Evolutionary conservation across 371 early-diverging fungal species (phyloP), one percentile per base, ranked within the genome.

Genomic region (Phascolomyces articulosus): DNA sequence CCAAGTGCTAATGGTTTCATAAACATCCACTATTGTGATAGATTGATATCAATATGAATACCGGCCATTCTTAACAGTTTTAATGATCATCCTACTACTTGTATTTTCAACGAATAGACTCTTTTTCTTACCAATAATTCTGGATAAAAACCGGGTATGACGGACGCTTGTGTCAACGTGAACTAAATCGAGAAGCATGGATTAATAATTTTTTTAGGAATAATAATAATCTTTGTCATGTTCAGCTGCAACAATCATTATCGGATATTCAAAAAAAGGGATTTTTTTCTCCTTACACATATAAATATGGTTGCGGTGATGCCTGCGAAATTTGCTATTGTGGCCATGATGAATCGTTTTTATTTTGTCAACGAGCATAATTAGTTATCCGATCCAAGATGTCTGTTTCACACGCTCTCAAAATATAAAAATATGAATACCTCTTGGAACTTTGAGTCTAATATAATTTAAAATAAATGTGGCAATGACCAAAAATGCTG

Each of bases 401-500:
- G n/a, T n/a, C n/a, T n/a, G n/a, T n/a, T n/a, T n/a, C n/a, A n/a
- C n/a, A n/a, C n/a, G n/a, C n/a, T n/a, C n/a, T n/a, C n/a, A n/a
- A n/a, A n/a, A n/a, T n/a, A n/a, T n/a, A n/a, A n/a, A n/a, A n/a
- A n/a, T n/a, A n/a, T n/a, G 0, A 11, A 4, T 59, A 80, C 81
- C 76, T 72, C 78, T 73, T 3, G 66, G 72, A n/a, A 76, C 58
- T 40, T 70, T 73, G 38, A 74, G 64, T 18, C 81, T 72, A 16
- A 81, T 26, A 24, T 73, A 62, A 59, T 73, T 78, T 0, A 73
- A 11, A 7, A 68, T 49, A 55, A 78, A 81, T 16, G 73, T 70
- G 16, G 76, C 81, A 26, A 73, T 53, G 34, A 78, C 72, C 40
- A 81, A 47, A 58, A 76, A 81, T 0, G 76, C 67, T 27, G 74